Base-by-base conservation (phyloP, 1,139 yeast genomes). In the Geotrichum restrictum region DNA sequence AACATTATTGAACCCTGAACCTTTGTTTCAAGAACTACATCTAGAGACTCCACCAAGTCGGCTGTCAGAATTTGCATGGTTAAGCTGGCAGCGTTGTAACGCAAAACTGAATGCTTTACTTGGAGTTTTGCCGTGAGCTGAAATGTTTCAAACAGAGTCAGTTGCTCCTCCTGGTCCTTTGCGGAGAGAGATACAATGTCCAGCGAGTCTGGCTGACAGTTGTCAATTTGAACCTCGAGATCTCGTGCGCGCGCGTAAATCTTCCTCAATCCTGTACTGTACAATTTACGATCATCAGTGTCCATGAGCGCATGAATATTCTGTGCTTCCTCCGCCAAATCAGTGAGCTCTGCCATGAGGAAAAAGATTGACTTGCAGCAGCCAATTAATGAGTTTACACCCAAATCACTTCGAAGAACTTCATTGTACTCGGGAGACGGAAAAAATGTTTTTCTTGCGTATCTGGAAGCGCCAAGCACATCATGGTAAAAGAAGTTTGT, bases 401-500 rank as follows among this genome's bases (percentile, higher is more conserved):
- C 62, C 22, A 51, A 51, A 10, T 61, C 62, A 22, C 58, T 56
- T 13, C 51, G 56, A 56, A 64, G 69, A 64, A 85, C 76, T 34
- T 71, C 68, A 48, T 82, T 81, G 66, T 86, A 85, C 27, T 69
- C 69, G 3, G 57, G 53, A 1, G 69, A 54, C 10, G 66, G 57
- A 54, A 69, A 67, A 32, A 68, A 64, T 1, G 70, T 61, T 42
- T 34, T 75, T n/a, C 68, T 56, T 6, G 62, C 58, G 27, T 61
- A 57, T 5, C 67, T 74, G 13, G 85, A 78, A 50, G 83, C 77
- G 1, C 93, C 81, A 58, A 85, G 72, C 38, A 87, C 76, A 63
- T 86, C 95, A 65, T 87, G 95, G 64, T 86, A 87, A 0, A 89
- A 88, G 69, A 84, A 87, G 66, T 83, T 85, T 13, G 88, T 80